Base-by-base conservation (phyloP, 768 basidiomycete genomes). In the Pisolithus tinctorius region DNA sequence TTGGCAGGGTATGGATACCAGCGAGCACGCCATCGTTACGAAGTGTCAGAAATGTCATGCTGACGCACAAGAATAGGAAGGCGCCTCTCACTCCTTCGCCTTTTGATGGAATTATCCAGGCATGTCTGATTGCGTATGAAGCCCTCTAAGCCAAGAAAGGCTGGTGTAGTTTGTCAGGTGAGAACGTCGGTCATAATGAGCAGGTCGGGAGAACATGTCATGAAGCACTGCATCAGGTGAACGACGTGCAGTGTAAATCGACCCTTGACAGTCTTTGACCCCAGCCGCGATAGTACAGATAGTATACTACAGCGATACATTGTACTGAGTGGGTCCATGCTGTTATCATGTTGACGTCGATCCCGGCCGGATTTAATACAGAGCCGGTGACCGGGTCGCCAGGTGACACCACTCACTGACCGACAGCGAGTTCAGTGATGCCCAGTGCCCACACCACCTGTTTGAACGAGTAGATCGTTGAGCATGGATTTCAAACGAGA, bases 11-110 rank as follows among this genome's bases (percentile, higher is more conserved):
- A 14, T 31, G 11, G 9, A 39, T 49, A 40, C 36, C 6, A 14
- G 16, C 26, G 40, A 58, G 44, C 47, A 51, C 50, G 54, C 51
- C 4, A 54, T 52, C 45, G 48, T 39, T 55, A 53, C 58, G 44
- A 56, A 51, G 41, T 49, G 61, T 59, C 37, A 58, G 53, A 53
- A 53, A 51, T 49, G 38, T 50, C 42, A 60, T 30, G 46, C 14
- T 53, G 47, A 54, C 51, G 45, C 20, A 46, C 36, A 13, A 5
- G 23, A 31, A 36, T 45, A 54, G 55, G 55, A 47, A 40, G 54
- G 56, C 17, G 29, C 26, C 43, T 68, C 80, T 75, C 72, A 89
- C 88, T 82, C 74, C 63, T 79, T 68, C 39, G 88, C 83, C 58
- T 72, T 77, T 59, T 75, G 71, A 43, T 74, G 78, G 37, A 93